Percentiles rank a stretch among this genome's conserved stretches.
phyloP scores from a whole-genome alignment of 257 asterid genomes.

The Coffea canephora region DNA sequence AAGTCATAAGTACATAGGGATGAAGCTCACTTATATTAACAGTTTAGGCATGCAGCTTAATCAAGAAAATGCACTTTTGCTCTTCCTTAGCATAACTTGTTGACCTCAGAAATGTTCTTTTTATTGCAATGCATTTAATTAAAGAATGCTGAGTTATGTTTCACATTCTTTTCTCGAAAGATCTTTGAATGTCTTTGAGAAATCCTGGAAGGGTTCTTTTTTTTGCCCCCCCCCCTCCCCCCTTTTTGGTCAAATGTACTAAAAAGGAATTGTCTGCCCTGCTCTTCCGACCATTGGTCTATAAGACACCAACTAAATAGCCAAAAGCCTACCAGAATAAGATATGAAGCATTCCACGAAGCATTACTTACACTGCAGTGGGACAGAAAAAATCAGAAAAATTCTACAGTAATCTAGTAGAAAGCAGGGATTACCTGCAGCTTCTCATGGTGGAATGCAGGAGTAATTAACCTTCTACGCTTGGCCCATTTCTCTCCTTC shows the following conservation, averaged over 20 bases:
- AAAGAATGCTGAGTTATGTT: too few species aligned
- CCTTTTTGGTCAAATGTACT: background rate
- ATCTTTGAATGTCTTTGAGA: background rate
- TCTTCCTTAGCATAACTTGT: too few species aligned
- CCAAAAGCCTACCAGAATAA: too few species aligned
- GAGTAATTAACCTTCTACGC: conserved; percentile 23
- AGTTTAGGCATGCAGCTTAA: background rate
- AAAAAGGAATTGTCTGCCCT: background rate
- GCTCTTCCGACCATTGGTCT: background rate
- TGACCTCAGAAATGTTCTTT: background rate
- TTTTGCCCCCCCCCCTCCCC: too few species aligned
- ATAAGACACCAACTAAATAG: too few species aligned
- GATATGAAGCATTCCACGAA: background rate
- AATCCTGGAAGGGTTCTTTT: background rate
- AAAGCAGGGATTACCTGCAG: conserved; percentile 13
- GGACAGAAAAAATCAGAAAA: too few species aligned
- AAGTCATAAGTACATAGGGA: background rate
- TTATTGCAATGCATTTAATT: background rate
- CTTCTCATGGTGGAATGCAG: conserved; percentile 33
- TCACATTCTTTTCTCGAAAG: too few species aligned
- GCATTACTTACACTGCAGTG: background rate
- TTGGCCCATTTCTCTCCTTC: conserved; percentile 30
- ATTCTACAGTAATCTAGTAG: background rate
- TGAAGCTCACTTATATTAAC: background rate
- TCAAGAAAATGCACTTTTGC: background rate